Evolutionary conservation across 2,329 filamentous ascomycete genomes (phyloP).

Genomic region (Cladosporium velox): DNA sequence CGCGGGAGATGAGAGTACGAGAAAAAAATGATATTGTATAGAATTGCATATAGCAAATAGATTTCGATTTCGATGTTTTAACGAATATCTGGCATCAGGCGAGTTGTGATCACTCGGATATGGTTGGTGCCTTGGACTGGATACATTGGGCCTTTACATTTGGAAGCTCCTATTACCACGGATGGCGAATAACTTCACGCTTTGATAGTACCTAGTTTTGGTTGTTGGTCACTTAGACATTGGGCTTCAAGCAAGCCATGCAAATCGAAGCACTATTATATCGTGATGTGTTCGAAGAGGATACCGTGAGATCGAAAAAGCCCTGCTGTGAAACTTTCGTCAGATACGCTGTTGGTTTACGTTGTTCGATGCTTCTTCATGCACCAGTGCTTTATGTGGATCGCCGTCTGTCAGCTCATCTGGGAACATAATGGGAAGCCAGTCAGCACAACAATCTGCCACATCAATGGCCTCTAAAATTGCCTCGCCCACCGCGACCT

Average conservation of each 20-base stretch:
- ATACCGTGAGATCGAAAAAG: background rate
- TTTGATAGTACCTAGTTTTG: background rate
- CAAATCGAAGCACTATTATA: no score
- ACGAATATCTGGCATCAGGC: background rate
- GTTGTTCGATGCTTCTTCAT: background rate
- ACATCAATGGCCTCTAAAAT: slow-evolving; percentile 14
- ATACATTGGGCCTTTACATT: background rate
- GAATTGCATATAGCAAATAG: background rate
- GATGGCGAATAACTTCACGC: background rate
- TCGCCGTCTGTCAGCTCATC: background rate
- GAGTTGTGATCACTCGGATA: background rate
- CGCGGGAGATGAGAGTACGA: background rate
- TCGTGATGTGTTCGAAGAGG: background rate
- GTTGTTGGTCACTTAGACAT: background rate
- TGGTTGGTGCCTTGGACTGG: background rate
- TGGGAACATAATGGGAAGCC: background rate
- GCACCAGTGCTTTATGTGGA: background rate
- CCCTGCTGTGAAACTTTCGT: background rate
- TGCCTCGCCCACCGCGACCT: slow-evolving; percentile 24
- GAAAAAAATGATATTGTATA: background rate
- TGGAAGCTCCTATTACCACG: background rate
- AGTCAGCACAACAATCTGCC: background rate
- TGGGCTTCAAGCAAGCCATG: background rate
- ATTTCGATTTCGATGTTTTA: background rate
- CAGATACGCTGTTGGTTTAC: background rate